A percentile compares a stretch with the other conserved stretches of the same genome.
phyloP scores from a whole-genome alignment of 1,284 basidiomycete species.

The Coniferiporia weirii region DNA sequence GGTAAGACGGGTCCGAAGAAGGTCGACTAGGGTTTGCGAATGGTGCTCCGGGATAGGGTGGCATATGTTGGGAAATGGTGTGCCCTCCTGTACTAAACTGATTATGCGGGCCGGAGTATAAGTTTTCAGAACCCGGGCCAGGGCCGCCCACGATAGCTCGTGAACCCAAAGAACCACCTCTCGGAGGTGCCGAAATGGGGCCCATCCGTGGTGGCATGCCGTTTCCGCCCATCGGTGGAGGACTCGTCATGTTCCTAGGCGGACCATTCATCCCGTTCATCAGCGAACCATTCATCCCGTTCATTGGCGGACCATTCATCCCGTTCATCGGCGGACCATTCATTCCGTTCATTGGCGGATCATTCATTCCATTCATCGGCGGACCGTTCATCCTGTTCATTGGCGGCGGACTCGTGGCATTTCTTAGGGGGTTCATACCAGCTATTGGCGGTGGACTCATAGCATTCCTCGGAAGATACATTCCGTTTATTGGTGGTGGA shows the following conservation, averaged over 20 bases:
- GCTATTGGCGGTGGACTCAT: not conserved
- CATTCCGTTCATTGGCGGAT: constrained; percentile 2
- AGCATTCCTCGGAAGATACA: not conserved
- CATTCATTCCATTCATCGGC: constrained; percentile 5
- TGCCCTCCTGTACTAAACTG: constrained; percentile 1
- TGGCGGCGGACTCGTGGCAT: constrained; percentile 1
- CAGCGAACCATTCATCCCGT: constrained; percentile 6
- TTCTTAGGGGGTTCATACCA: no score
- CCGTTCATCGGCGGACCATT: constrained; percentile 7
- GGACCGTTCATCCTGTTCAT: constrained; percentile 10
- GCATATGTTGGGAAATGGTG: constrained; percentile 14
- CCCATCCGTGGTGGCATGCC: constrained; percentile 3
- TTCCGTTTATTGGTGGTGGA: not conserved
- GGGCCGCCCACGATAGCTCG: constrained; percentile 11
- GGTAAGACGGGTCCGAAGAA: constrained; percentile 35
- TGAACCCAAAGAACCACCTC: constrained; percentile 10
- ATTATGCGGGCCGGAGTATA: constrained; percentile 8
- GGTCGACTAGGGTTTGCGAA: constrained; percentile 25
- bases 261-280: constrained; percentile 5
- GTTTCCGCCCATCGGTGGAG: constrained; percentile 8
- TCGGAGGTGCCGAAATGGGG: not conserved
- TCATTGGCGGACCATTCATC: constrained; percentile 13
- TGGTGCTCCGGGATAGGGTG: constrained; percentile 21
- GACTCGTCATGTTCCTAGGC: constrained; percentile 8
- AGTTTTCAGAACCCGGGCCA: constrained; percentile 2